Evolutionary conservation across 2,329 filamentous ascomycete species (phyloP).

Genomic region (Penicillium sp.): DNA sequence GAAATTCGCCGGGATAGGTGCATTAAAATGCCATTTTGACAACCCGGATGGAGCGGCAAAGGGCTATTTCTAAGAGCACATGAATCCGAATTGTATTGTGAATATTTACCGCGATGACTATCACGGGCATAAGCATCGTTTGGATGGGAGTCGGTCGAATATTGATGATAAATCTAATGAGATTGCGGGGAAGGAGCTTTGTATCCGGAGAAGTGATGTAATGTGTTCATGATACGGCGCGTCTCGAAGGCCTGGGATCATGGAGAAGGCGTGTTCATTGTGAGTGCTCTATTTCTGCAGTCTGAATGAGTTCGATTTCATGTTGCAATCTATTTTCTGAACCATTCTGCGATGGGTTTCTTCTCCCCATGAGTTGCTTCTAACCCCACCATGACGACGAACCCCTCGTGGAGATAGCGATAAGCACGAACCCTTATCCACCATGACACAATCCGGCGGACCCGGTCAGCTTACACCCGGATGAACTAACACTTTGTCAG

Average conservation of each 20-base stretch:
- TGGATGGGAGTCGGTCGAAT: not conserved
- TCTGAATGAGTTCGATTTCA: not conserved
- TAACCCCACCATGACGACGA: not conserved
- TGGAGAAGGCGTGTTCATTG: not conserved
- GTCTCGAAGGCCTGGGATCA: not conserved
- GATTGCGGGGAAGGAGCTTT: not conserved
- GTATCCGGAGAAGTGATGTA: not conserved
- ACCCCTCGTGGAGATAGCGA: not conserved
- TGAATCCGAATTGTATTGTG: conserved; percentile 18
- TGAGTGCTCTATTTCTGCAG: not conserved
- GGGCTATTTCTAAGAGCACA: not conserved
- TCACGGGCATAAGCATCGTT: not conserved
- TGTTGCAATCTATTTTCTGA: not conserved
- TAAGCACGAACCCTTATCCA: not conserved
- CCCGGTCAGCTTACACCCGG: not conserved
- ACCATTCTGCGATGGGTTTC: not conserved
- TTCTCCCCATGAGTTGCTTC: too few relatives aligned
- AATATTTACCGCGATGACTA: conserved; percentile 15
- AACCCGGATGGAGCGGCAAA: conserved; percentile 6
- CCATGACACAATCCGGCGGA: conserved; percentile 3
- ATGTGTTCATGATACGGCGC: not conserved
- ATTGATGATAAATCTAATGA: not conserved
- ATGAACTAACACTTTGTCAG: not conserved
- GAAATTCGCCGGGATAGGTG: conserved; percentile 11
- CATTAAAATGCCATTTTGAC: conserved; percentile 12